phyloP scores from a whole-genome alignment of 495 filamentous ascomycete species.

The Daldinia vernicosa region DNA sequence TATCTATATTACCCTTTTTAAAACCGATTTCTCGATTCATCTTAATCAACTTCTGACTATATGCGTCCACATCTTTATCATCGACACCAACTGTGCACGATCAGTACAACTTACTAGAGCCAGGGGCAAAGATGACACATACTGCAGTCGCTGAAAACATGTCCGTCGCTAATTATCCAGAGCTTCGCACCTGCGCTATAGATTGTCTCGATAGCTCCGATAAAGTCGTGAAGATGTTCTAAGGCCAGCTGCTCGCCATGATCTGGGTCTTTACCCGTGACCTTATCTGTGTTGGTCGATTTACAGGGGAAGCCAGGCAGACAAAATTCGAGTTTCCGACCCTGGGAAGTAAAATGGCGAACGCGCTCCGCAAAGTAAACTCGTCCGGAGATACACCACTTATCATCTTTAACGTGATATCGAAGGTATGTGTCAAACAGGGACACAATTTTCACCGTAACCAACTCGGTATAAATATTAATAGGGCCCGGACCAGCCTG shows the following conservation, averaged over 20 bases:
- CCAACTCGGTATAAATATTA: not conserved
- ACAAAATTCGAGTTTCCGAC: constrained; percentile 34
- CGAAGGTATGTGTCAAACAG: constrained; percentile 42
- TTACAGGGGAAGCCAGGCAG: constrained; percentile 52
- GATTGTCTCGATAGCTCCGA: constrained; percentile 43
- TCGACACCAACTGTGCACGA: constrained; percentile 48
- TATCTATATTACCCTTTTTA: constrained; percentile 11
- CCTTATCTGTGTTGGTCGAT: constrained; percentile 46
- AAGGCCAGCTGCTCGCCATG: constrained; percentile 46
- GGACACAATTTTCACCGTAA: constrained; percentile 28
- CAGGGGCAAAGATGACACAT: constrained; percentile 1
- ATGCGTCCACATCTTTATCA: constrained; percentile 50
- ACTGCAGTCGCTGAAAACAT: constrained; percentile 57
- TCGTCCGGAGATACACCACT: constrained; percentile 33
- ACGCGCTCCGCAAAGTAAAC: constrained; percentile 39
- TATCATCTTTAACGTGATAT: constrained; percentile 35
- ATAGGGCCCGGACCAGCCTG: not conserved
- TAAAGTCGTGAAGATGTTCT: constrained; percentile 45
- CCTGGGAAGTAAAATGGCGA: constrained; percentile 42
- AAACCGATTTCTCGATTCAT: constrained; percentile 46
- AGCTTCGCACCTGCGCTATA: constrained; percentile 49
- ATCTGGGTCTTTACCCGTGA: constrained; percentile 43
- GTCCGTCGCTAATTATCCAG: constrained; percentile 53
- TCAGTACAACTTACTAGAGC: not conserved
- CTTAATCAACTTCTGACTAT: constrained; percentile 43